phyloP scores from a whole-genome alignment of 768 basidiomycete genomes.

The Lactarius pseudohatsudake region DNA sequence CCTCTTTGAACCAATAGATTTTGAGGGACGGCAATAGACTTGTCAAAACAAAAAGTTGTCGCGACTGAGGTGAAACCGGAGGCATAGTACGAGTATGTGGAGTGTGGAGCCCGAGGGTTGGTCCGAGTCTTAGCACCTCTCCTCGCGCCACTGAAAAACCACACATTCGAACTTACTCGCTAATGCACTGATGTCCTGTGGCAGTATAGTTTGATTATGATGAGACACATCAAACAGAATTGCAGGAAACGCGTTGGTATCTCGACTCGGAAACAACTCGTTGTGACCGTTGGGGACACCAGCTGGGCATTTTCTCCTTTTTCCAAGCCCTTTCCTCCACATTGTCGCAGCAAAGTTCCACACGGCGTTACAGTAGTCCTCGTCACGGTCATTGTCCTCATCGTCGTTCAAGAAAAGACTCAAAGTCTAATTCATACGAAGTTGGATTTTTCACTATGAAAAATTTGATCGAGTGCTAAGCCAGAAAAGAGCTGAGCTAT shows the following conservation, averaged over 20 bases:
- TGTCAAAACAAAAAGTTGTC: background rate
- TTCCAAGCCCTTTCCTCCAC: too few species aligned
- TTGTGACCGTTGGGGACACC: too few species aligned
- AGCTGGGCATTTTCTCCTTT: too few species aligned
- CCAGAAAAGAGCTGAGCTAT: too few species aligned
- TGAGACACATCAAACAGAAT: background rate
- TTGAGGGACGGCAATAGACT: background rate
- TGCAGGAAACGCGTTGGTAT: background rate
- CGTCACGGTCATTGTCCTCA: too few species aligned
- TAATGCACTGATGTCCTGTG: background rate
- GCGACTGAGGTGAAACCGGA: background rate
- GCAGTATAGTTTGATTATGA: background rate
- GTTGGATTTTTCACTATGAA: too few species aligned
- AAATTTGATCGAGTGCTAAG: too few species aligned
- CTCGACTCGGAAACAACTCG: background rate
- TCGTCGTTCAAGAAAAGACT: too few species aligned
- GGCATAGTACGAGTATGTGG: background rate
- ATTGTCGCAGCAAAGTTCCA: too few species aligned
- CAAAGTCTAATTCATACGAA: too few species aligned
- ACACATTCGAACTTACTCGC: background rate
- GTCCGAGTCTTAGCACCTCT: background rate
- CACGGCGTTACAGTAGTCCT: too few species aligned
- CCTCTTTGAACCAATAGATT: background rate
- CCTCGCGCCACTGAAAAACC: background rate
- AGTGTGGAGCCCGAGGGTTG: background rate